Conservation (phyloP, 345 rosid species). For the Psidium friedrichsthalianum region DNA sequence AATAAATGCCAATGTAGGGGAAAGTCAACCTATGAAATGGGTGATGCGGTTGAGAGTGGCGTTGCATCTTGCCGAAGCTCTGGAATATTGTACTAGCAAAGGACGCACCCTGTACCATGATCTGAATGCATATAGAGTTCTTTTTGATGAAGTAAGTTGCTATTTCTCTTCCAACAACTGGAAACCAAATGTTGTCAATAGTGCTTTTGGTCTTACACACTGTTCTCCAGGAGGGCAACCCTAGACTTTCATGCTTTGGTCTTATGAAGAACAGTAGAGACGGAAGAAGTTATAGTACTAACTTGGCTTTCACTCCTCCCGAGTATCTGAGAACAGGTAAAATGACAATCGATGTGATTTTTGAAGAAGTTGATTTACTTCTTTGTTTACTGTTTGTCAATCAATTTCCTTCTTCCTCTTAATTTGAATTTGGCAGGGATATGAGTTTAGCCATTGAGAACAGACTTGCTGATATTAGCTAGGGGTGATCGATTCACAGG, state of each 20-base stretch:
- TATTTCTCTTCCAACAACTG: background rate
- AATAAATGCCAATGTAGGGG: constrained; percentile 43
- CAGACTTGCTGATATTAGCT: background rate
- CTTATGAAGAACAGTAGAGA: constrained; percentile 97
- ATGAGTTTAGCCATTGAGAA: background rate
- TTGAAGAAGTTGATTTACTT: background rate
- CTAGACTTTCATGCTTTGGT: constrained; percentile 91
- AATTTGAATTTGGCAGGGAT: background rate
- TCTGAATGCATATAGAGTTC: constrained; percentile 83
- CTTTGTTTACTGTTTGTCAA: background rate
- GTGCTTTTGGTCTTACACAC: background rate
- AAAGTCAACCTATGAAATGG: constrained; percentile 94
- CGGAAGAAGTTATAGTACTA: constrained; percentile 82
- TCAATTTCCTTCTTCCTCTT: background rate
- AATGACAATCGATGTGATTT: background rate
- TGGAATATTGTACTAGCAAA: constrained; percentile 82
- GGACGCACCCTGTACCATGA: constrained; percentile 88
- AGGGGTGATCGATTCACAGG: too few species aligned
- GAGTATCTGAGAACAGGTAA: constrained; percentile 81
- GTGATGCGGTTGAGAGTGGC: constrained; percentile 94
- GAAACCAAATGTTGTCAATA: background rate
- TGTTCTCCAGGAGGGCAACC: constrained; percentile 60
- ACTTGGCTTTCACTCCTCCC: constrained; percentile 91
- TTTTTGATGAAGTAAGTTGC: constrained; percentile 75
- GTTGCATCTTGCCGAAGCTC: constrained; percentile 82